A percentile compares a stretch with the other conserved stretches of the same genome.
Evolutionary conservation across 2,329 filamentous ascomycete species (phyloP).

Genomic region (Mycosphaerella arachidis): DNA sequence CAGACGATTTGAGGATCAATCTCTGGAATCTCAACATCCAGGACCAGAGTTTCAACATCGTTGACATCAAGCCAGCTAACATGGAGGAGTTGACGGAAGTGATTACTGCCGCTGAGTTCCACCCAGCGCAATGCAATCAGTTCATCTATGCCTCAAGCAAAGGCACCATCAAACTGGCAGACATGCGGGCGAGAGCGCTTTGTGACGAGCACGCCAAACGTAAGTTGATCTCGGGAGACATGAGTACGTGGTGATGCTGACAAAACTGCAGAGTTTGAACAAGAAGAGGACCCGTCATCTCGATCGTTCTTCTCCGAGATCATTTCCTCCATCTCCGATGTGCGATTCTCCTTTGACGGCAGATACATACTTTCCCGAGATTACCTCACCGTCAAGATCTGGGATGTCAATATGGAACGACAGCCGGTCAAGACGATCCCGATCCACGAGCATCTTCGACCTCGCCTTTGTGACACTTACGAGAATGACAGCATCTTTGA

Average conservation of each 20-base stretch:
- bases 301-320: constrained; percentile 99
- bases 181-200: constrained; percentile 94
- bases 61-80: constrained; percentile 98
- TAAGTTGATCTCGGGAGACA: constrained; percentile 47
- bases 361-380: constrained; percentile 96
- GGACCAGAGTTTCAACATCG: constrained; percentile 99
- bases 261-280: constrained; percentile 74
- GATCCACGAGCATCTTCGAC: constrained; percentile 93
- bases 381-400: constrained; percentile 98
- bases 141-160: constrained; percentile 99
- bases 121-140: constrained; percentile 96
- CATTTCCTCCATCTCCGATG: constrained; percentile 97
- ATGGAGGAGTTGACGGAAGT: constrained; percentile 99
- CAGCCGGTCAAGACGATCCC: constrained; percentile 98
- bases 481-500: constrained; percentile 99
- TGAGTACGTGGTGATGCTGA: constrained; percentile 18
- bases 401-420: constrained; percentile 99
- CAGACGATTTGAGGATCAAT: constrained; percentile 95
- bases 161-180: constrained; percentile 95
- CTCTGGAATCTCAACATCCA: constrained; percentile 99
- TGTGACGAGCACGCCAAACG: constrained; percentile 95
- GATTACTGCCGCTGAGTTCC: constrained; percentile 96
- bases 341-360: constrained; percentile 93
- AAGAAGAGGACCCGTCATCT: constrained; percentile 96
- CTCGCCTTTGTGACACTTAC: constrained; percentile 93